phyloP scores from a whole-genome alignment of 2,329 filamentous ascomycete species.

The Polytolypa hystricis region DNA sequence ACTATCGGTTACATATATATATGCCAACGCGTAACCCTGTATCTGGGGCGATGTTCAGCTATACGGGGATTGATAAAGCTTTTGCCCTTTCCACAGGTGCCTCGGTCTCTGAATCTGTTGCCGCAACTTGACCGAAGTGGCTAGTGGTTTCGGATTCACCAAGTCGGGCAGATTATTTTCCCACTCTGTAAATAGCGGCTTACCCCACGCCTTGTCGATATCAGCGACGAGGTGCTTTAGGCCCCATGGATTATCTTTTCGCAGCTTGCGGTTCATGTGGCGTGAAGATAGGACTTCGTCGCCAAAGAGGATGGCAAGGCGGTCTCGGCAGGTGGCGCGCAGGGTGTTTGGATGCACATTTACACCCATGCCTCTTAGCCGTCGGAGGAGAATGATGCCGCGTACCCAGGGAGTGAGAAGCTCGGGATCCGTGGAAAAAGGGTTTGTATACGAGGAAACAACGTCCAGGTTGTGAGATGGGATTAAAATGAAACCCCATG shows the following conservation, averaged over 20 bases:
- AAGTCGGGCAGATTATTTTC: conserved; percentile 13
- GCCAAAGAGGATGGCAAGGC: conserved; percentile 28
- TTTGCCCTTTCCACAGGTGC: too few species aligned
- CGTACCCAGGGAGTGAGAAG: conserved; percentile 29
- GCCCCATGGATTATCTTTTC: conserved; percentile 25
- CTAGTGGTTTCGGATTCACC: conserved; percentile 14
- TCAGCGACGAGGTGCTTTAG: conserved; percentile 21
- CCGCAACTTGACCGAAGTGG: too few species aligned
- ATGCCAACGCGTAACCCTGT: too few species aligned
- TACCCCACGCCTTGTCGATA: conserved; percentile 26
- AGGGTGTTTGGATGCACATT: conserved; percentile 20
- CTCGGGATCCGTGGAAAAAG: conserved; percentile 12
- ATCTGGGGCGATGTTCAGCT: too few species aligned
- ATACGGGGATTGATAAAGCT: too few species aligned
- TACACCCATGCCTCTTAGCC: conserved; percentile 28
- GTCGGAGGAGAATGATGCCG: conserved; percentile 28
- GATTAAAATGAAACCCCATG: conserved; percentile 38
- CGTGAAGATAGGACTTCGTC: conserved; percentile 19
- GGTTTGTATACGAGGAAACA: conserved; percentile 12
- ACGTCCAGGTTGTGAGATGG: conserved; percentile 14
- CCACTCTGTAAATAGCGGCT: conserved; percentile 19
- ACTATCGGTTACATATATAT: too few species aligned
- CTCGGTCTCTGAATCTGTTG: too few species aligned
- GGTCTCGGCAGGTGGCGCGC: conserved; percentile 23
- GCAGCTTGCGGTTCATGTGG: conserved; percentile 25